phyloP scores from a whole-genome alignment of 2,329 filamentous ascomycete species.

The Xylariaceae sp. region DNA sequence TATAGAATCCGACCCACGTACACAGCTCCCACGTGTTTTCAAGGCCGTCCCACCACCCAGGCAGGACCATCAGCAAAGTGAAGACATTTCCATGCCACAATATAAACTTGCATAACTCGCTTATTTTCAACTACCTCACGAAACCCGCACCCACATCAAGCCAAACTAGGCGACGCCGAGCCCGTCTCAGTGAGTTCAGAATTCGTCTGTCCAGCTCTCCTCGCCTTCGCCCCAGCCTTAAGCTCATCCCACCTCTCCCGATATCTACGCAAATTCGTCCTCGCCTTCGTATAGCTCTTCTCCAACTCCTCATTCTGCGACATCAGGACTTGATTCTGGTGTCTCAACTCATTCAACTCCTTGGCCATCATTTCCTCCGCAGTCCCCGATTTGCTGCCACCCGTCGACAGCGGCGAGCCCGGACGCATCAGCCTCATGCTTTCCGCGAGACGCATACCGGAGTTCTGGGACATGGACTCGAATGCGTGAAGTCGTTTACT shows the following conservation, averaged over 20 bases:
- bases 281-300: constrained; percentile 52
- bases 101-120: too few relatives aligned
- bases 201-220: constrained; percentile 28
- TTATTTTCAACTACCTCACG: too few relatives aligned
- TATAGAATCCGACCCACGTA: too few relatives aligned
- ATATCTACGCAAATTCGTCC: constrained; percentile 55
- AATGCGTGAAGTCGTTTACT: constrained; percentile 87
- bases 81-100: too few relatives aligned
- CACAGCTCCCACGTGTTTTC: too few relatives aligned
- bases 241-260: constrained; percentile 59
- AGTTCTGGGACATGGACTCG: constrained; percentile 86
- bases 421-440: constrained; percentile 65
- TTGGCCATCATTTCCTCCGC: constrained; percentile 43
- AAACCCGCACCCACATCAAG: too few relatives aligned
- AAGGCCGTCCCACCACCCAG: too few relatives aligned
- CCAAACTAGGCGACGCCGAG: constrained; percentile 12
- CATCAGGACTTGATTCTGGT: constrained; percentile 54
- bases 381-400: constrained; percentile 27
- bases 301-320: constrained; percentile 66
- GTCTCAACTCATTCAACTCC: constrained; percentile 63
- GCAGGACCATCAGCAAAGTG: too few relatives aligned
- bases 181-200: constrained; percentile 17
- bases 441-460: constrained; percentile 79
- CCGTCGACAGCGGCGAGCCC: constrained; percentile 44
- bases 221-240: constrained; percentile 58